Evolutionary conservation across 257 asterid genomes (phyloP).

Genomic region (Solanum appendiculatum): DNA sequence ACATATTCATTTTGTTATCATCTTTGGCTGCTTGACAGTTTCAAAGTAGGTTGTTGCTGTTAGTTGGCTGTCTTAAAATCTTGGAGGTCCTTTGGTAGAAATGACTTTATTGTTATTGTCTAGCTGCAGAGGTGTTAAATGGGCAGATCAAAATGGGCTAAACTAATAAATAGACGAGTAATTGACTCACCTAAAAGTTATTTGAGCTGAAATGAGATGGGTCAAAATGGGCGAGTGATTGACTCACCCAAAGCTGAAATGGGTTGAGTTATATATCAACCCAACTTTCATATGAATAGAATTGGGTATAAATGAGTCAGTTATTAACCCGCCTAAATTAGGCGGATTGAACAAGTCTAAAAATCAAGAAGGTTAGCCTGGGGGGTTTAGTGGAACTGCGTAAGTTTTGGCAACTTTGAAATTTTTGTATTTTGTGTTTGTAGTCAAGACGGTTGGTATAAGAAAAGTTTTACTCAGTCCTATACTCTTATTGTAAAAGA

Average conservation of each 20-base stretch:
- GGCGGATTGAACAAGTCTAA: neutral
- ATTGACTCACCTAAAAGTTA: neutral
- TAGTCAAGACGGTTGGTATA: conserved; percentile 20
- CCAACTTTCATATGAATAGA: neutral
- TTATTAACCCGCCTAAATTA: neutral
- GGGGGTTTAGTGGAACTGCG: neutral
- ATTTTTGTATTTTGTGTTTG: neutral
- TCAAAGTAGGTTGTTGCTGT: conserved; percentile 10
- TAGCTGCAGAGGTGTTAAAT: neutral
- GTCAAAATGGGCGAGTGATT: neutral
- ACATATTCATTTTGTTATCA: neutral
- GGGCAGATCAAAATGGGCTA: neutral
- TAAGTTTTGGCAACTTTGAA: neutral
- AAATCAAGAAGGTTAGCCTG: neutral
- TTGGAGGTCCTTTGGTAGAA: neutral
- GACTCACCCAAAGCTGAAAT: neutral
- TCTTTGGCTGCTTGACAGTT: neutral
- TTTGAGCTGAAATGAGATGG: neutral
- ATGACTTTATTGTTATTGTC: neutral
- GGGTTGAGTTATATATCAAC: neutral
- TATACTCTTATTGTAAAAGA: conserved; percentile 4
- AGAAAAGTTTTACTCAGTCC: conserved; percentile 5
- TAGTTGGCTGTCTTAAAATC: conserved; percentile 2
- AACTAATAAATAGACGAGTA: neutral
- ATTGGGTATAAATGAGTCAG: neutral